Evolutionary conservation across 1,139 yeast species (phyloP).

Genomic region (Meyerozyma smithsonii): DNA sequence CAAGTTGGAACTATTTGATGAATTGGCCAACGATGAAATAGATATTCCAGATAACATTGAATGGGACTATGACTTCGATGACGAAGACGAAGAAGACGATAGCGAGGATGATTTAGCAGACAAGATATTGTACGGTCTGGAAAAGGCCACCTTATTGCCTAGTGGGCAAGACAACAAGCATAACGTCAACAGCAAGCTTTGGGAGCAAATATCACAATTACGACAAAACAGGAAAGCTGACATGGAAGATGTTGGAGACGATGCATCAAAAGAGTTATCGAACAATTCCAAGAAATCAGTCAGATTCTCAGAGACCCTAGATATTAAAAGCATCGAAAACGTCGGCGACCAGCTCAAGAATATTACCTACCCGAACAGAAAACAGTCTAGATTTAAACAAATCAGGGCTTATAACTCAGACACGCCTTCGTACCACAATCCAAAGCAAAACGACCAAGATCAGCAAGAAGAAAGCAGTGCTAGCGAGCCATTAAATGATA

Average conservation of each 20-base stretch:
- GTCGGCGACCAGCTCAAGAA: slow-evolving; percentile 46
- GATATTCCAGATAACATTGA: slow-evolving; percentile 36
- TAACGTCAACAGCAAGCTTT: slow-evolving; percentile 21
- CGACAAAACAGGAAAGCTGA: slow-evolving; percentile 11
- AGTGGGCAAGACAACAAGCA: slow-evolving; percentile 7
- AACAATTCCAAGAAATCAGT: slow-evolving; percentile 36
- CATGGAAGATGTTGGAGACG: not conserved
- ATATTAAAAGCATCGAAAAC: slow-evolving; percentile 57
- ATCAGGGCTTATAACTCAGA: slow-evolving; percentile 4
- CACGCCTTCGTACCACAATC: too few species aligned
- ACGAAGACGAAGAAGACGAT: slow-evolving; percentile 12
- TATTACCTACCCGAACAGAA: slow-evolving; percentile 15
- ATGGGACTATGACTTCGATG: slow-evolving; percentile 30
- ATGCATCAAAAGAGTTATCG: not conserved
- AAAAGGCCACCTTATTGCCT: slow-evolving; percentile 12
- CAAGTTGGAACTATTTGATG: slow-evolving; percentile 40
- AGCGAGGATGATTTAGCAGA: slow-evolving; percentile 22
- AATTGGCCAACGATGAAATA: slow-evolving; percentile 24
- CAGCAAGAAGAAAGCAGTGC: too few species aligned
- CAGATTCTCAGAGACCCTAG: slow-evolving; percentile 46
- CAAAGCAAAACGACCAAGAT: not conserved
- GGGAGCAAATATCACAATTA: slow-evolving; percentile 26
- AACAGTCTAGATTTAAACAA: slow-evolving; percentile 13
- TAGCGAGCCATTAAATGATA: not conserved
- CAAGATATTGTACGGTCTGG: slow-evolving; percentile 20